Conservation (phyloP, 2,329 filamentous ascomycete genomes). For the Cyphellophora europaea region DNA sequence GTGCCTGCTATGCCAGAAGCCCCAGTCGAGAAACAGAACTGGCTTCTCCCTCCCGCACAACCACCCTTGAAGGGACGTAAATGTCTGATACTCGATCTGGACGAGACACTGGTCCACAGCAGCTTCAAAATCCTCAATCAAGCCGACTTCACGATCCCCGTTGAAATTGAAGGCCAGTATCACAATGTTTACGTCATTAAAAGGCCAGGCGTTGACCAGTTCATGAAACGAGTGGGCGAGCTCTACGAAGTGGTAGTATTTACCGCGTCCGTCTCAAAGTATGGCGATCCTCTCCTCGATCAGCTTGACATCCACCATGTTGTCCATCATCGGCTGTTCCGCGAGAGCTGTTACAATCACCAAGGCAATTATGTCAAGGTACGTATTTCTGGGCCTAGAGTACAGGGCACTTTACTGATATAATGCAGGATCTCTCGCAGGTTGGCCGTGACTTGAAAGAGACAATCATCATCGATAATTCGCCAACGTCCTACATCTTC, state of each 20-base stretch:
- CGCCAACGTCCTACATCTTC: conserved; percentile 98
- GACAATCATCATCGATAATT: conserved; percentile 99
- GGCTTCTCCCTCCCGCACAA: conserved; percentile 70
- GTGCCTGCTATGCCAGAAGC: conserved; percentile 34
- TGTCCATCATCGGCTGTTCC: conserved; percentile 90
- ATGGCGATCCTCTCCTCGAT: conserved; percentile 90
- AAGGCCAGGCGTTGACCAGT: conserved; percentile 93
- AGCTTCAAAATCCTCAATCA: conserved; percentile 99
- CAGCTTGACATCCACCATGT: conserved; percentile 96
- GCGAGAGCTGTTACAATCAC: conserved; percentile 98
- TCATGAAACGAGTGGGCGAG: conserved; percentile 97
- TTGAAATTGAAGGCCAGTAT: conserved; percentile 97
- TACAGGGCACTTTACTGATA: too few species aligned
- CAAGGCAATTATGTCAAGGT: conserved; percentile 98
- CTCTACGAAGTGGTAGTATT: conserved; percentile 98
- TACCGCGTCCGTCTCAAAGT: conserved; percentile 98
- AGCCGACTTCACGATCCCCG: conserved; percentile 96
- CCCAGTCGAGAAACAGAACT: conserved; percentile 47
- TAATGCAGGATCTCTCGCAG: conserved; percentile 72
- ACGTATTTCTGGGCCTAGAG: too few species aligned
- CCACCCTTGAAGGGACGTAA: conserved; percentile 79
- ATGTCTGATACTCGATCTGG: conserved; percentile 87
- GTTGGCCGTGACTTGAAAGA: conserved; percentile 91
- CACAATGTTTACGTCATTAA: conserved; percentile 99
- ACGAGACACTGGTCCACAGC: conserved; percentile 95